Evolutionary conservation across 768 basidiomycete genomes (phyloP), one percentile per base, ranked within the genome.

Genomic region (Mycena haematopus): DNA sequence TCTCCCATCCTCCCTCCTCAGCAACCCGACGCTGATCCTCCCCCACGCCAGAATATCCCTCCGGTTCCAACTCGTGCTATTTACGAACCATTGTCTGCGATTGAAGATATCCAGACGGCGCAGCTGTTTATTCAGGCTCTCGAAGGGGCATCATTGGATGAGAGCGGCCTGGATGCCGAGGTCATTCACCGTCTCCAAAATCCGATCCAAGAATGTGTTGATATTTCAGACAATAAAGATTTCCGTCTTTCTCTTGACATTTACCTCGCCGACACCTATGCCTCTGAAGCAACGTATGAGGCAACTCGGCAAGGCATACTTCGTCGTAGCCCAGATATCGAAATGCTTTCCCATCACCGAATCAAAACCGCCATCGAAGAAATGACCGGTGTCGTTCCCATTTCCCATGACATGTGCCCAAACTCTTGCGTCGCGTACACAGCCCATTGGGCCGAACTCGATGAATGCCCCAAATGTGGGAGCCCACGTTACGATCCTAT

Each of bases 191-290:
- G 35, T 10, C 31, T 58, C 9, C 46, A 38, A 5, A 25, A 58
- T 42, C 57, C 57, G 2, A 58, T 58, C 24, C 47, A 50, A 17
- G 8, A 15, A 24, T 51, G 35, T 42, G 57, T 58, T 27, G 49
- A 58, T 33, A 40, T 50, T 10, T 27, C 17, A 2, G 47, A 58
- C 27, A 25, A 58, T 9, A 51, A 50, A 22, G 47, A 58, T 29
- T 50, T 58, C 21, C 22, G 44, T 11, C 63, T 71, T 7, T 70
- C 66, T 17, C 44, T 77, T 6, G 68, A 71, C n/a, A 76, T 0
- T 78, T 68, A 38, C 25, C 53, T 49, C 13, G 47, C 47, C 3
- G 47, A 49, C 27, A 49, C 47, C 14, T 17, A 46, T 27, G 45
- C 45, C 3, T 49, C 47, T n/a, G 27, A 49, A n/a, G 47, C 25